A percentile compares a stretch with the other conserved stretches of the same genome.
Conservation (phyloP, 768 basidiomycete species). For the Roridomyces roridus region DNA sequence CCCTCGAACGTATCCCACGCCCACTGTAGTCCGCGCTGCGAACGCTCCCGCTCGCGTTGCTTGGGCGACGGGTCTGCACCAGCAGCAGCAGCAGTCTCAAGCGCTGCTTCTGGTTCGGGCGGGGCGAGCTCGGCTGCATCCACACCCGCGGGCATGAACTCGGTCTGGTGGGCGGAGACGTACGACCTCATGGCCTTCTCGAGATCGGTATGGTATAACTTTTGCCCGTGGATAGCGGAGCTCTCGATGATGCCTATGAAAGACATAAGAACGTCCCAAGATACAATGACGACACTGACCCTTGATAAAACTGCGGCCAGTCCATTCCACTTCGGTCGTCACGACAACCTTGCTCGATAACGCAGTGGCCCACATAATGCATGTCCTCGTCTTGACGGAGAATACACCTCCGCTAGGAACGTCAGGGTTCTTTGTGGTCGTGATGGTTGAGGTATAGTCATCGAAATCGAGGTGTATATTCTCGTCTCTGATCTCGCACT, state of each 20-base stretch:
- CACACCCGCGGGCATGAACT: conserved; percentile 87
- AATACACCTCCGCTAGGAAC: conserved; percentile 95
- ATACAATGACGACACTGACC: conserved; percentile 47
- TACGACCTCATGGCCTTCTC: conserved; percentile 87
- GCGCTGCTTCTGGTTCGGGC: conserved; percentile 33
- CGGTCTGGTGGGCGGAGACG: conserved; percentile 86
- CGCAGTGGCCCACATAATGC: conserved; percentile 91
- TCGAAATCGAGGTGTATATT: conserved; percentile 82
- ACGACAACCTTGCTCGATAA: conserved; percentile 82
- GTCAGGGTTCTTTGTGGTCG: conserved; percentile 92
- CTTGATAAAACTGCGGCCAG: conserved; percentile 95
- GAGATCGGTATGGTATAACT: conserved; percentile 81
- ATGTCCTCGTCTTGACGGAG: conserved; percentile 92
- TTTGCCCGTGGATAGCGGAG: conserved; percentile 92
- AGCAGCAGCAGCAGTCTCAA: conserved; percentile 12
- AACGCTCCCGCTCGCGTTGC: conserved; percentile 70
- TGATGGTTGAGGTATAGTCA: conserved; percentile 80
- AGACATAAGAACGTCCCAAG: not conserved
- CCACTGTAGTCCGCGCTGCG: conserved; percentile 82
- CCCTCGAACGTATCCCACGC: conserved; percentile 88
- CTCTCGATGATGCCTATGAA: conserved; percentile 87
- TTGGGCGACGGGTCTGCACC: conserved; percentile 40
- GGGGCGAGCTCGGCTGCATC: conserved; percentile 59
- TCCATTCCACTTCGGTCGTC: conserved; percentile 95
- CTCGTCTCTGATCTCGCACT: conserved; percentile 95